Conservation (phyloP, 2,329 filamentous ascomycete species). For the Saccharata proteae region DNA sequence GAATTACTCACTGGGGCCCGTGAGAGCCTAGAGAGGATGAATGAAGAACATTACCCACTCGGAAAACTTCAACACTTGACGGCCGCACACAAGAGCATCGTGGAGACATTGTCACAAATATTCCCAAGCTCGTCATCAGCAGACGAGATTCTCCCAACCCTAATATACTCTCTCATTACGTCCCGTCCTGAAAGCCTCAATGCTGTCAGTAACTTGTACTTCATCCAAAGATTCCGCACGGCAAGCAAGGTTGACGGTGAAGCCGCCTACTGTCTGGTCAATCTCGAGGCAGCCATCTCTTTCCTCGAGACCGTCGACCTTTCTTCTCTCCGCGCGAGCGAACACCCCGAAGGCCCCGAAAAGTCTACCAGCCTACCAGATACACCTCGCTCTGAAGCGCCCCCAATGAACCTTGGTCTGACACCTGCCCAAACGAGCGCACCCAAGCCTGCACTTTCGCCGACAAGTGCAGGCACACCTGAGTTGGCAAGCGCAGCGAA, state of each 20-base stretch:
- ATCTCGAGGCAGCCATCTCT: conserved; percentile 84
- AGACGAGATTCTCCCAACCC: conserved; percentile 90
- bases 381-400: conserved; percentile 28
- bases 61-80: conserved; percentile 86
- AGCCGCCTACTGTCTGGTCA: conserved; percentile 90
- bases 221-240: conserved; percentile 85
- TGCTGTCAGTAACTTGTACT: conserved; percentile 87
- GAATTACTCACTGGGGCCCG: conserved; percentile 58
- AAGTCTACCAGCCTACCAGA: conserved; percentile 40
- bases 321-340: conserved; percentile 72
- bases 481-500: conserved; percentile 9
- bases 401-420: conserved; percentile 27
- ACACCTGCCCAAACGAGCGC: conserved; percentile 24
- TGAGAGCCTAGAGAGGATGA: conserved; percentile 64
- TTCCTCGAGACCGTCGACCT: conserved; percentile 94
- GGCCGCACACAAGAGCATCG: conserved; percentile 82
- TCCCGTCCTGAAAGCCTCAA: conserved; percentile 75
- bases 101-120: conserved; percentile 63
- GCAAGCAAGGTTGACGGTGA: conserved; percentile 82
- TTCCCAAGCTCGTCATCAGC: conserved; percentile 71
- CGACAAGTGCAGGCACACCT: conserved; percentile 18
- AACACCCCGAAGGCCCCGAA: conserved; percentile 54
- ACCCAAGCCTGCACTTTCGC: conserved; percentile 16
- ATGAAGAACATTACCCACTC: conserved; percentile 72
- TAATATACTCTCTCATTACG: conserved; percentile 93